Base-by-base conservation (phyloP, 2,329 filamentous ascomycete species). In the Ophiostoma fasciatum region DNA sequence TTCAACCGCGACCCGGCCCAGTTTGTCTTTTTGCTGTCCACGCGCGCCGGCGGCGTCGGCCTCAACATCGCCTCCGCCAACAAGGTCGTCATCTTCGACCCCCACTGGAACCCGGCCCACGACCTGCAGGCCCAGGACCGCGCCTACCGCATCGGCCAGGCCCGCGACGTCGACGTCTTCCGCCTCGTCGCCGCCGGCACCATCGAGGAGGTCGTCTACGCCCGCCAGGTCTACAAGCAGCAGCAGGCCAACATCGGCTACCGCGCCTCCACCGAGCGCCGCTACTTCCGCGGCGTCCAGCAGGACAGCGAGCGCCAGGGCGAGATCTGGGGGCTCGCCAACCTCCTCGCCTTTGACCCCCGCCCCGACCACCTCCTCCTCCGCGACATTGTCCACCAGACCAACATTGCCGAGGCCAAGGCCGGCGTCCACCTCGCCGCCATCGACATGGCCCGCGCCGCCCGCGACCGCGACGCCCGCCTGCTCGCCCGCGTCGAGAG, bases 231-330 rank as follows among this genome's bases (percentile, higher is more conserved):
- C 27, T 98, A 98, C 66, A 98, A 98, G 56, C 90, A 98, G 52
- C 90, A 98, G 50, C 90, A 96, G 59, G 88, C 90, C 19, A 96
- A 94, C 50, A 96, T 98, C 40, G 90, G 83, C 1, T 96, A 98
- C 56, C 92, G 78, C 23, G 90, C 90, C 0, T 92, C 83, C 0
- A 80, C 78, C 5, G 90, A 98, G 56, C 76, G 90, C 4, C 75
- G 90, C 2, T 98, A 98, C 55, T 98, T 98, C 62, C 85, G 80
- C 46, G 90, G 90, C 28, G 83, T 96, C 0, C 88, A 94, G 57
- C 79, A 92, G 42, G 74, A 83, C 45, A 74, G 73, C 18, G 72
- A 73, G 20, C 76, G 87, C 45, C 88, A 88, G 47, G 90, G 90
- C 13, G 90, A 98, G 54, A 83, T 98, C 17, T 98, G 98, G 47